These are phyloP conservation scores for Trichoderma sp. DNA, from an alignment of 2,329 filamentous ascomycete species.

Conservation along the genomic window DNA sequence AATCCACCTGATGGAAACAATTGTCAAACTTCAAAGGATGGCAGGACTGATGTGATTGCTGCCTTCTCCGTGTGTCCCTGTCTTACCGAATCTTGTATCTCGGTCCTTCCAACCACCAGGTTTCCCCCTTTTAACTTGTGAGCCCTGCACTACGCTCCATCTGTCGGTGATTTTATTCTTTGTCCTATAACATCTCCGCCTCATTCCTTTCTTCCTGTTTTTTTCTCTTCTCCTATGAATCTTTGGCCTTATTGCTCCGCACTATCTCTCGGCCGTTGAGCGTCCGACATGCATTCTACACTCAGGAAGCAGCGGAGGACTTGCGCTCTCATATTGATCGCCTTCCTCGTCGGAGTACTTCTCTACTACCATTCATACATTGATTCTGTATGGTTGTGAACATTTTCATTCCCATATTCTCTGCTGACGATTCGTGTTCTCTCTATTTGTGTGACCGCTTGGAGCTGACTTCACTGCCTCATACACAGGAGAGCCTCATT, in stretches of 20 bases:
- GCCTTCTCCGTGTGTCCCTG: conserved; percentile 17
- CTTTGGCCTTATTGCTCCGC: background rate
- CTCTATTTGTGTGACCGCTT: background rate
- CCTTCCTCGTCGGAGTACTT: conserved; percentile 18
- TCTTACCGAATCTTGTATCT: conserved; percentile 9
- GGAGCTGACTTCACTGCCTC: background rate
- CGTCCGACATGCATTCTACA: conserved; percentile 22
- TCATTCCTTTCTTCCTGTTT: background rate
- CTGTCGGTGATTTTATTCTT: background rate
- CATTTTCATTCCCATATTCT: background rate
- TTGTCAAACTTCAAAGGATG: background rate
- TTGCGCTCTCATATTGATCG: conserved; percentile 12
- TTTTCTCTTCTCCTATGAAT: background rate
- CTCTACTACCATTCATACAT: conserved; percentile 28
- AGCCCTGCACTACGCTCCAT: conserved; percentile 8
- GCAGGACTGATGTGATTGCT: background rate
- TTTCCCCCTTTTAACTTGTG: background rate
- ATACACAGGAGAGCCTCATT: conserved; percentile 13
- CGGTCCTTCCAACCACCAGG: conserved; percentile 12
- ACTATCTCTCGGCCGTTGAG: conserved; percentile 9
- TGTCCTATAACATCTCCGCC: background rate
- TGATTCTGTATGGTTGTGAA: conserved; percentile 24
- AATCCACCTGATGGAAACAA: no score
- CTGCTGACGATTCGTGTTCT: background rate
- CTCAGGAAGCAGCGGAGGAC: conserved; percentile 27